Evolutionary conservation across 2,329 filamentous ascomycete species (phyloP), one percentile per base, ranked within the genome.

Genomic region (Sporothrix sp.): DNA sequence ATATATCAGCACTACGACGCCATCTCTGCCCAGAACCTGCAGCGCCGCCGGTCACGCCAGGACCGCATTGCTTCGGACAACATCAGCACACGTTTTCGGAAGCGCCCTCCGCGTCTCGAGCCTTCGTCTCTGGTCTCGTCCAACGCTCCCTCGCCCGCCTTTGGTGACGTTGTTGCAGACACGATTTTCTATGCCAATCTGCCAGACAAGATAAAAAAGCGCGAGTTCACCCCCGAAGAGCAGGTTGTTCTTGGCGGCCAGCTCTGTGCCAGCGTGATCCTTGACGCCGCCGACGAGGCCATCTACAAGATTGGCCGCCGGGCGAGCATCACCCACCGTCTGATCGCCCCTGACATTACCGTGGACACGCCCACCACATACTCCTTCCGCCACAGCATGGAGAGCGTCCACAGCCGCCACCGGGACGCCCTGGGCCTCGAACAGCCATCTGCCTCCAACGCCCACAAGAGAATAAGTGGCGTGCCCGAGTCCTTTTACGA

Each of bases 171-270:
- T 4, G 30, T 32, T 69, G 71, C 74, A 27, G 80, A 86, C 58
- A 77, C 77, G 50, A 72, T 78, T 56, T 87, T 85, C 71, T 89
- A 82, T 63, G 71, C 82, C 48, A 78, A 74, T 20, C 71, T 89
- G 37, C 85, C 87, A 18, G 79, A 85, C 55, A 88, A 87, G 65
- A 75, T 88, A 56, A 81, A 80, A 61, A 78, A 79, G 57, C 79
- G 78, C 57, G 78, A 85, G 55, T 84, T 89, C 63, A 82, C 82
- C 21, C 73, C 71, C 44, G 83, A 89, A 64, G 86, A 93, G 66
- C 84, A 84, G 58, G 68, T 76, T 38, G 65, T 81, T 52, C 70
- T 84, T 51, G 76, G 76, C 36, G 71, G 71, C 50, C 72, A 74
- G 48, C 67, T 68, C 30, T 71, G 73, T 47, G 57, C 56, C 52